phyloP scores from a whole-genome alignment of 108 stramenopile genomes.

The Fragilaria radians region DNA sequence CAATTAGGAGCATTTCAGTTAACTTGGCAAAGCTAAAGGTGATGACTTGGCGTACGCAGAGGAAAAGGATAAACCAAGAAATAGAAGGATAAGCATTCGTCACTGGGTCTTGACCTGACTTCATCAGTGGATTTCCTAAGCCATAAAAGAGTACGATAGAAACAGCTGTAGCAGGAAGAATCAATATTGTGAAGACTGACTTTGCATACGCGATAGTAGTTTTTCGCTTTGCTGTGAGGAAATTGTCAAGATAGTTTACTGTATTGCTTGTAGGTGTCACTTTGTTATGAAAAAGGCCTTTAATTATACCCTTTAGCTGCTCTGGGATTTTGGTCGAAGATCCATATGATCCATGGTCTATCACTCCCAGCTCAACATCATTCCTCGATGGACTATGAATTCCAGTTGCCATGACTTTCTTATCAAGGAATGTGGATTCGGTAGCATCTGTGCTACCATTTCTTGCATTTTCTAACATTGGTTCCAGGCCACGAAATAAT shows the following conservation, averaged over 20 bases:
- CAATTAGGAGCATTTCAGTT: slow-evolving; percentile 29
- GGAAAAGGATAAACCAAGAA: slow-evolving; percentile 30
- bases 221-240: background rate
- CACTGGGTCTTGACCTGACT: background rate
- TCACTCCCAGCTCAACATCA: too few relatives aligned
- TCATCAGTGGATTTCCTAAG: background rate
- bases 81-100: background rate
- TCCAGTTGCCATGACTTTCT: too few relatives aligned
- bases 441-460: too few relatives aligned
- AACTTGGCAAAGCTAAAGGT: slow-evolving; percentile 18
- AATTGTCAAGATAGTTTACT: too few relatives aligned
- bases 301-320: slow-evolving; percentile 12
- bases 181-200: background rate
- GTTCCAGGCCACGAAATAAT: background rate
- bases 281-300: too few relatives aligned
- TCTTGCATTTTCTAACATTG: slow-evolving; percentile 6
- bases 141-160: background rate
- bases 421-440: too few relatives aligned
- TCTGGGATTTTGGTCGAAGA: background rate
- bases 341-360: too few relatives aligned
- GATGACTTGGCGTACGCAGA: slow-evolving; percentile 20
- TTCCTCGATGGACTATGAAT: too few relatives aligned
- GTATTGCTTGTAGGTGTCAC: too few relatives aligned
- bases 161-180: background rate
- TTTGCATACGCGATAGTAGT: background rate